A percentile compares a stretch with the other conserved stretches of the same genome.
These are phyloP conservation scores for Cutaneotrichosporon spelunceum DNA, from an alignment of 1,284 basidiomycete genomes.

Conservation along the genomic window DNA sequence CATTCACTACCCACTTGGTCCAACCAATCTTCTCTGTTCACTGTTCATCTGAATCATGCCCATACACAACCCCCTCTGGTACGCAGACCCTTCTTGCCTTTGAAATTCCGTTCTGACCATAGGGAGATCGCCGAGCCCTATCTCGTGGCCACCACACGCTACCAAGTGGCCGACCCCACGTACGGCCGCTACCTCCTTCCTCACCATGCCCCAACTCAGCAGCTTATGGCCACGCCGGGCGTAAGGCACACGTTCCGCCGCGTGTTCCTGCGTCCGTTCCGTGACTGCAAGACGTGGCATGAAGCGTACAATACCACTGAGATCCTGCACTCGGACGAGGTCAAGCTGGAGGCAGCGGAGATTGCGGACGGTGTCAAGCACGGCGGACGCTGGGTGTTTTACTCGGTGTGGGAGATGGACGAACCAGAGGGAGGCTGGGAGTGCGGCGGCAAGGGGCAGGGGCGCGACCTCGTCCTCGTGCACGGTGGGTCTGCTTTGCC, in stretches of 20 bases:
- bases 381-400: slow-evolving; percentile 49
- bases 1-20: not conserved
- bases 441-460: slow-evolving; percentile 39
- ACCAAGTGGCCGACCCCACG: slow-evolving; percentile 45
- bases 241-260: slow-evolving; percentile 41
- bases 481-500: slow-evolving; percentile 42
- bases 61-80: slow-evolving; percentile 31
- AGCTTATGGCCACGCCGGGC: slow-evolving; percentile 37
- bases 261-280: slow-evolving; percentile 42
- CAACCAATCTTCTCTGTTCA: not conserved
- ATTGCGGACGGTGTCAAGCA: slow-evolving; percentile 31
- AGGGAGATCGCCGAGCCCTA: slow-evolving; percentile 50
- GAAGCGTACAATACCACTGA: slow-evolving; percentile 45
- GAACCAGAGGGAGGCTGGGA: slow-evolving; percentile 44
- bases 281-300: slow-evolving; percentile 27
- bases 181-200: slow-evolving; percentile 47
- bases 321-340: slow-evolving; percentile 46
- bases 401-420: slow-evolving; percentile 49
- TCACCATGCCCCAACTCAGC: slow-evolving; percentile 39
- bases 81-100: not conserved
- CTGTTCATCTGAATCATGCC: slow-evolving; percentile 23
- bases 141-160: slow-evolving; percentile 34
- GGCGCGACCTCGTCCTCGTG: slow-evolving; percentile 46
- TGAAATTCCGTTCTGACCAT: not conserved
- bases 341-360: slow-evolving; percentile 41